Conservation (phyloP, 768 basidiomycete species). For the Crepidotus variabilis region DNA sequence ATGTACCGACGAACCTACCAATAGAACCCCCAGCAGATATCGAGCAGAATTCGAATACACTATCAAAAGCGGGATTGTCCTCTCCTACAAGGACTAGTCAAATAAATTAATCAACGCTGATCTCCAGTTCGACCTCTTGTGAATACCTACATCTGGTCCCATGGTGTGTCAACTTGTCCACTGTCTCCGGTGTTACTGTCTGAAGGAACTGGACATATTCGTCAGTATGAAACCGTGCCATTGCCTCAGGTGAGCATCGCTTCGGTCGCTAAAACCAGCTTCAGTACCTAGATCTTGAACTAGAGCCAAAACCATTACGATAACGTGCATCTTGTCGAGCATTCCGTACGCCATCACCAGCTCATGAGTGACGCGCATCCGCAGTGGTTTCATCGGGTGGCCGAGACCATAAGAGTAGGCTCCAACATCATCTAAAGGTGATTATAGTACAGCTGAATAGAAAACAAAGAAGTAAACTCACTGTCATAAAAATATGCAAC, state of each 20-base stretch:
- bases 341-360: constrained; percentile 88
- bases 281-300: too few relatives aligned
- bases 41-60: constrained; percentile 94
- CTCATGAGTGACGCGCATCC: constrained; percentile 93
- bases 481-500: constrained; percentile 82
- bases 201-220: constrained; percentile 94
- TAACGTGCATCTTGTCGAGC: constrained; percentile 90
- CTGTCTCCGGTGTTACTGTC: constrained; percentile 88
- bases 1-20: constrained; percentile 40
- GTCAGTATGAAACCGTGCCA: constrained; percentile 97
- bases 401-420: constrained; percentile 80
- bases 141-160: constrained; percentile 75
- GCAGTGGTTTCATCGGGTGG: constrained; percentile 95
- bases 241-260: constrained; percentile 65
- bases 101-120: background rate
- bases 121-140: background rate
- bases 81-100: constrained; percentile 66
- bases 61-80: constrained; percentile 96
- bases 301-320: constrained; percentile 47
- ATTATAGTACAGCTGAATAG: background rate
- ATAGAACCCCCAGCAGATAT: constrained; percentile 96
- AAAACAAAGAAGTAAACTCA: constrained; percentile 25
- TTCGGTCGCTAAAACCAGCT: constrained; percentile 55
- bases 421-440: constrained; percentile 57
- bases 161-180: constrained; percentile 77